Evolutionary conservation across 108 stramenopile genomes (phyloP).

Genomic region (Chaetoceros muelleri): DNA sequence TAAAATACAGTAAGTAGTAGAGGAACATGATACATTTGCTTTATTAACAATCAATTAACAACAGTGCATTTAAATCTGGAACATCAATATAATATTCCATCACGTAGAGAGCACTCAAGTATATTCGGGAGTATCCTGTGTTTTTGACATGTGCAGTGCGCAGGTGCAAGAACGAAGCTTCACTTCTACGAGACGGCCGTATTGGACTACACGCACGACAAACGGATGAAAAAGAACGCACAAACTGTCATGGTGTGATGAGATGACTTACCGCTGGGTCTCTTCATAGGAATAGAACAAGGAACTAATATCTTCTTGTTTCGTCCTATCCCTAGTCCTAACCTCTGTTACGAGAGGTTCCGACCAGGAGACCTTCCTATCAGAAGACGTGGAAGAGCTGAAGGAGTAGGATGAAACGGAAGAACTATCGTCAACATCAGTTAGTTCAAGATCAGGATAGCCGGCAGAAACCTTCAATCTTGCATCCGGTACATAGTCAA

Average conservation of each 20-base stretch:
- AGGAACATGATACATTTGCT: background rate
- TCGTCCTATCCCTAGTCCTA: conserved; percentile 49
- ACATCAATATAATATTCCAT: background rate
- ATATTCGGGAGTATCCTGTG: background rate
- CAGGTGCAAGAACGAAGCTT: conserved; percentile 8
- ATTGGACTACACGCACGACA: conserved; percentile 4
- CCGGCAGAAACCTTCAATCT: background rate
- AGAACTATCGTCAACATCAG: conserved; percentile 32
- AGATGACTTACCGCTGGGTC: conserved; percentile 49
- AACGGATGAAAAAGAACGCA: conserved; percentile 4
- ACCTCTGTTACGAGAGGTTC: conserved; percentile 54
- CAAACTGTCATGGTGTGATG: background rate
- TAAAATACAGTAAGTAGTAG: conserved; percentile 4
- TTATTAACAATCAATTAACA: background rate
- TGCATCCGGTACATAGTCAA: conserved; percentile 1
- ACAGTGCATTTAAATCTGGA: background rate
- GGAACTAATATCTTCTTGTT: conserved; percentile 17
- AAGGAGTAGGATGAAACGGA: conserved; percentile 39
- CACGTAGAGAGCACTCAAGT: no score
- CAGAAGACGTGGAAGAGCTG: conserved; percentile 12
- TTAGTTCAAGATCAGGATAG: conserved; percentile 6
- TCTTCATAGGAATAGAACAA: conserved; percentile 63
- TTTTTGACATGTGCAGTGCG: background rate
- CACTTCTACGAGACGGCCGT: conserved; percentile 1
- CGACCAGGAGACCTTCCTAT: conserved; percentile 58